Evolutionary conservation across 1,139 yeast genomes (phyloP).

Genomic region (Candida sojae): DNA sequence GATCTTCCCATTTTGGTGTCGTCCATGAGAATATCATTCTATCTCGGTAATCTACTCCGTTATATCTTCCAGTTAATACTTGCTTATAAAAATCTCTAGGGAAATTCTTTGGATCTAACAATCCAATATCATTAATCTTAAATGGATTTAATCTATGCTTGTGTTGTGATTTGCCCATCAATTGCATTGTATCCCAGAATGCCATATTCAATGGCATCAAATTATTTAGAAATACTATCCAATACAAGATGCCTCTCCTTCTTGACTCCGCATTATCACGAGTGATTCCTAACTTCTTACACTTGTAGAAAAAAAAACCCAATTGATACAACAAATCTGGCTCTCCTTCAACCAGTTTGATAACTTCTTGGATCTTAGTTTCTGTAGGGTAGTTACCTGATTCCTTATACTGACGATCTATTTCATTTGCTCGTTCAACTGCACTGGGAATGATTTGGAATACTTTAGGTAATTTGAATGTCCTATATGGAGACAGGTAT

Average conservation of each 20-base stretch:
- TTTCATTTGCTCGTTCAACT: constrained; percentile 5
- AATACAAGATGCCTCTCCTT: constrained; percentile 4
- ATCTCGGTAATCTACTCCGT: constrained; percentile 25
- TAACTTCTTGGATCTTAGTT: constrained; percentile 18
- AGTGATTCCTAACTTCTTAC: constrained; percentile 33
- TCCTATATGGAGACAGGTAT: not conserved
- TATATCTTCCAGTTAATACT: constrained; percentile 27
- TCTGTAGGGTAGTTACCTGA: constrained; percentile 5
- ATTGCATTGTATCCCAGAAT: constrained; percentile 44
- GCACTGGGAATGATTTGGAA: constrained; percentile 2
- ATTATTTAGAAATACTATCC: constrained; percentile 13
- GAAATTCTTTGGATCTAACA: constrained; percentile 44
- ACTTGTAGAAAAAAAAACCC: constrained; percentile 34
- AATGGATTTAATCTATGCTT: constrained; percentile 27
- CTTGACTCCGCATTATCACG: constrained; percentile 10
- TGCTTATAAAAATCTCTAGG: constrained; percentile 23
- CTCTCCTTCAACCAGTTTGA: constrained; percentile 25
- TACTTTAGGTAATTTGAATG: constrained; percentile 6
- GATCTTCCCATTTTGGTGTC: constrained; percentile 17
- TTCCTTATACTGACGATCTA: constrained; percentile 8
- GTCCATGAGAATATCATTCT: constrained; percentile 21
- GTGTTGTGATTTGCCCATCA: constrained; percentile 33
- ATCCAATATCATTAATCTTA: constrained; percentile 31
- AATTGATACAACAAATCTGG: constrained; percentile 35
- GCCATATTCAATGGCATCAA: constrained; percentile 34